Evolutionary conservation across 306 rosid species (phyloP), one percentile per base, ranked within the genome.

Genomic region (Myrica gale): DNA sequence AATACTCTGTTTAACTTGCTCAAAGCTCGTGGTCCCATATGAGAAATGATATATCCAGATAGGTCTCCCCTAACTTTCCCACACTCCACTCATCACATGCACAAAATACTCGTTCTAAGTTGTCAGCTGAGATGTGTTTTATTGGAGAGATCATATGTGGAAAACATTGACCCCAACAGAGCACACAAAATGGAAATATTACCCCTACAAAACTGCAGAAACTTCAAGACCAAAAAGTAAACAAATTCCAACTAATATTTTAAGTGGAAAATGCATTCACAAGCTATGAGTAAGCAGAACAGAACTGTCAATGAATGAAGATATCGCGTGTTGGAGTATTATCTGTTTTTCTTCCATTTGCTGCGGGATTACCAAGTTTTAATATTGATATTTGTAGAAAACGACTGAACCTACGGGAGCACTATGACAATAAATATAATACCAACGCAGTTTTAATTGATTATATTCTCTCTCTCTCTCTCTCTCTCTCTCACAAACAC

Each of bases 11-110:
- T 26, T 26, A 26, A 26, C 32, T 26, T 26, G 32, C 32, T 83
- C 90, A 83, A 86, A 83, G 85, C 12, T 65, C 82, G 80, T 75
- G 82, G 82, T 73, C 82, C 82, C 74, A 70, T 55, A 74, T 65
- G 63, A 41, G 72, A 44, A 68, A 21, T 48, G 58, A 26, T 17
- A 15, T 63, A 3, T 39, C 19, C 26, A 63, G 69, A 39, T 17
- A 15, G 20, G 48, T 41, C 23, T 65, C 50, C 26, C 50, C 26
- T 7, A 7, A n/a, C 21, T 17, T 65, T 43, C 26, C 21, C 48
- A 16, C 9, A 39, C 1, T n/a, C 9, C 3, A 23, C 21, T 15
- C 3, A 15, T 15, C 6, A 10, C 26, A 23, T 23, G 26, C 26
- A 23, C 26, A 23, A 23, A 23, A 23, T 0, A 23, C 26, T 23